Evolutionary conservation across 805 yeast species (phyloP), one percentile per base, ranked within the genome.

Genomic region (Naumovozyma castellii): DNA sequence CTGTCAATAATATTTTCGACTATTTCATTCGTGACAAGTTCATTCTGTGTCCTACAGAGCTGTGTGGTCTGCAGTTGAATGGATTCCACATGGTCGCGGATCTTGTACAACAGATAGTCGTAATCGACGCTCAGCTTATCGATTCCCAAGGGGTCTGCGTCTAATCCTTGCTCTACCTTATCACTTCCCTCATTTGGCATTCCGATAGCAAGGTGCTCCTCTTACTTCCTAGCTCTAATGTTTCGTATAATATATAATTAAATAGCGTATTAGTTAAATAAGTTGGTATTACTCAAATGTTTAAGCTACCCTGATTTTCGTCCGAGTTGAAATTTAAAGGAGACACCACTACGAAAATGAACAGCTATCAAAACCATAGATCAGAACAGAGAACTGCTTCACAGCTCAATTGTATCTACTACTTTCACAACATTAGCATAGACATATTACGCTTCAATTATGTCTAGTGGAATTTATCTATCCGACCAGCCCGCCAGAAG

Each of bases 21-120:
- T 3, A 59, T 53, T 14, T 49, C 57, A n/a, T 53, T 33, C 2
- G 43, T 48, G 5, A 59, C 50, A 28, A 57, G 14, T 28, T 46
- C 48, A 40, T 54, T 48, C 27, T 57, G 61, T 27, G 44, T 44
- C 20, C 37, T 41, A 39, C 61, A 55, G 2, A 57, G 36, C 20
- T 49, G 48, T 2, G 48, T 47, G 3, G 73, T 61, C 61, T 70
- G 50, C 43, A 72, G 69, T 5, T 76, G 67, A 18, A 78, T 56
- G 2, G 65, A 60, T 17, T 68, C 59, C 5, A 81, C 68, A 39
- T 71, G 68, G 44, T 77, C 83, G 35, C 71, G 69, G 37, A 83
- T 78, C 53, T 74, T 76, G 61, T 66, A 78, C 54, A 81, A 54
- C 31, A 83, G 57, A 48, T 80, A 78, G 49, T 83, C 90, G 53